Base-by-base conservation (phyloP, 1,284 basidiomycete genomes). In the Moesziomyces antarcticus region DNA sequence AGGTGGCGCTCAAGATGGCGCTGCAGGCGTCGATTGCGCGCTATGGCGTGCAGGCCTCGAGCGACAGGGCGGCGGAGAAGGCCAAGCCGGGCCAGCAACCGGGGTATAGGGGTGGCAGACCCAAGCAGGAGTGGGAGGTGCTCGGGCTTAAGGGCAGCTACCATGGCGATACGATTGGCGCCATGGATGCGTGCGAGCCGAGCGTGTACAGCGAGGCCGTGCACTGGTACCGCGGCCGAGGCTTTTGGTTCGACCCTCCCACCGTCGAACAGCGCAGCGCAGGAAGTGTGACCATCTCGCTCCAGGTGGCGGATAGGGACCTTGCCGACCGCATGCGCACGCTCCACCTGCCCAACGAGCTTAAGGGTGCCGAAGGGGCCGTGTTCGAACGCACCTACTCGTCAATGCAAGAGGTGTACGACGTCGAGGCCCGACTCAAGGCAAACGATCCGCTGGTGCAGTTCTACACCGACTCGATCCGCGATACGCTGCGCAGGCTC, bases 161-260 rank as follows among this genome's bases (percentile, higher is more conserved):
- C 85, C 96, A 99, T 80, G 96, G 96, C 7, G 96, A 99, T 84
- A 98, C 96, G 20, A 97, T 98, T 75, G 96, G 96, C 1, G 91
- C 91, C 0, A 98, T 99, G 96, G 93, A 98, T 76, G 96, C 96
- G 4, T 92, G 91, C 75, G 92, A 94, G 79, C 86, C 87, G 10
- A 92, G 92, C 14, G 91, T 96, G 1, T 99, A 92, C 85, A 95
- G 92, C 20, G 85, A 85, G 10, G 85, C 85, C 6, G 97, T 95
- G 65, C 93, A 98, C 84, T 99, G 96, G 96, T 95, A 99, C 84
- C 87, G 91, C 49, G 91, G 93, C 3, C 91, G 93, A 80, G 96
- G 96, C 0, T 91, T 89, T 80, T 99, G 96, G 96, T 89, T 99
- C 75, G 93, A 95, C 10, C 90, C 94, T 5, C 94, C 96, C 0